These are phyloP conservation scores for Colletotrichum ledebouriae DNA, from an alignment of 2,329 filamentous ascomycete genomes.

Conservation along the genomic window DNA sequence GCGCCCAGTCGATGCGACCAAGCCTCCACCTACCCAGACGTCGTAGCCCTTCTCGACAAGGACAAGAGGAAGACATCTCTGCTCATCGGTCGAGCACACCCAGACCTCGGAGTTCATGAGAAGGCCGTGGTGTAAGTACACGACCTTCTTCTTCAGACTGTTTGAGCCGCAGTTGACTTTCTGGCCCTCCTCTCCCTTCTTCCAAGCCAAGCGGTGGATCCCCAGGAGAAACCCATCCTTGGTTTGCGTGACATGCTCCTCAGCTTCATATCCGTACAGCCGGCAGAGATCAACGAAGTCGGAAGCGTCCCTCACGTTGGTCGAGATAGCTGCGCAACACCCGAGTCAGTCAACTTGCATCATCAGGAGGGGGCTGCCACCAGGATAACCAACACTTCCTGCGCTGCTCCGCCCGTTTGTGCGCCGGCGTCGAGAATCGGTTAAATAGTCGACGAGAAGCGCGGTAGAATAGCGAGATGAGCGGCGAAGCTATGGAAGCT, in stretches of 20 bases:
- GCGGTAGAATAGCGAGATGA: constrained; percentile 86
- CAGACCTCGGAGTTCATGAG: constrained; percentile 99
- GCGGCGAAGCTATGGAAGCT: constrained; percentile 72
- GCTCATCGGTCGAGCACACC: constrained; percentile 90
- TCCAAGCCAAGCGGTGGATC: constrained; percentile 87
- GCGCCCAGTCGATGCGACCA: background rate
- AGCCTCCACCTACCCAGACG: constrained; percentile 79
- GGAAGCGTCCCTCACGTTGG: constrained; percentile 84
- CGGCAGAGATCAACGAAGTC: constrained; percentile 97
- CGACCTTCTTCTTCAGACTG: constrained; percentile 83
- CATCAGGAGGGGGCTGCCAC: background rate
- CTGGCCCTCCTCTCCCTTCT: constrained; percentile 82
- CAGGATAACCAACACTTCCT: constrained; percentile 67
- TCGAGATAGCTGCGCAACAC: constrained; percentile 72
- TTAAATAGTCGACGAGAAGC: constrained; percentile 88
- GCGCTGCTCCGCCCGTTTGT: constrained; percentile 75
- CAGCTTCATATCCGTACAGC: constrained; percentile 90
- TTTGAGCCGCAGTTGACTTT: constrained; percentile 80
- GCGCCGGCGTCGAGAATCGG: constrained; percentile 77
- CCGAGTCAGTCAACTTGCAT: constrained; percentile 66
- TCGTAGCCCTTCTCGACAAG: constrained; percentile 93
- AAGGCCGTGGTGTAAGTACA: constrained; percentile 95
- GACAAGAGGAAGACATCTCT: constrained; percentile 88
- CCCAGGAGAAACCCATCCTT: constrained; percentile 94
- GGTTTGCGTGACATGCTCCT: constrained; percentile 97